Conservation (phyloP, 2,329 filamentous ascomycete species). For the Podosphaera xanthii region DNA sequence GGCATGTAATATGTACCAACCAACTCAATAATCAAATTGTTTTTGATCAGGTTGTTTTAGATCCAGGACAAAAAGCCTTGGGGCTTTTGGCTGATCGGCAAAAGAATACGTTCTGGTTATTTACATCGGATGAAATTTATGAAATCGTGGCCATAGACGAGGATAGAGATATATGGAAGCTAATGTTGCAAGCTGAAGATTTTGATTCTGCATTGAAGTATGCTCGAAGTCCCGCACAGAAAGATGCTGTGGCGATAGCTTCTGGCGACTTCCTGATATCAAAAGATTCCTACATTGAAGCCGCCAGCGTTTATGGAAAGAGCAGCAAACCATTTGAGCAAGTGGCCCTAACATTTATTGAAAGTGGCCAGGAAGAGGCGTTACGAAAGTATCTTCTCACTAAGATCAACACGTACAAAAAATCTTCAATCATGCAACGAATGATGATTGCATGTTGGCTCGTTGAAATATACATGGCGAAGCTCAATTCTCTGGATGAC, state of each 20-base stretch:
- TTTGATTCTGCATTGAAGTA: constrained; percentile 77
- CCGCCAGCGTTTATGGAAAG: constrained; percentile 74
- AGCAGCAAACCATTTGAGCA: constrained; percentile 96
- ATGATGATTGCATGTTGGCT: constrained; percentile 93
- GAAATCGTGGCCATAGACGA: constrained; percentile 84
- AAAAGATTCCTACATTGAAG: constrained; percentile 65
- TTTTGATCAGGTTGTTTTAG: constrained; percentile 70
- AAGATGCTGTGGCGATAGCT: constrained; percentile 74
- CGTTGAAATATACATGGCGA: constrained; percentile 90
- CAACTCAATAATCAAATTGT: constrained; percentile 66
- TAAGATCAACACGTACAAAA: constrained; percentile 64
- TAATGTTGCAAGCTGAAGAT: constrained; percentile 67
- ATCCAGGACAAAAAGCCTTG: constrained; percentile 56
- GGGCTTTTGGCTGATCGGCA: constrained; percentile 73
- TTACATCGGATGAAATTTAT: constrained; percentile 75
- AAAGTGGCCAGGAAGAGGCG: constrained; percentile 74
- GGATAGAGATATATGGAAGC: constrained; percentile 80
- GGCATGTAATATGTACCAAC: constrained; percentile 65
- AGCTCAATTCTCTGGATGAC: constrained; percentile 84
- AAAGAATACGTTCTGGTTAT: constrained; percentile 95
- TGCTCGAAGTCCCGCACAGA: constrained; percentile 58
- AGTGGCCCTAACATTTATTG: constrained; percentile 75
- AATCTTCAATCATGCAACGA: constrained; percentile 69
- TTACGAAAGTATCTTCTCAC: constrained; percentile 72
- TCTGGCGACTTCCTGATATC: constrained; percentile 73